phyloP scores from a whole-genome alignment of 1,284 basidiomycete genomes.

The Fistulina hepatica region DNA sequence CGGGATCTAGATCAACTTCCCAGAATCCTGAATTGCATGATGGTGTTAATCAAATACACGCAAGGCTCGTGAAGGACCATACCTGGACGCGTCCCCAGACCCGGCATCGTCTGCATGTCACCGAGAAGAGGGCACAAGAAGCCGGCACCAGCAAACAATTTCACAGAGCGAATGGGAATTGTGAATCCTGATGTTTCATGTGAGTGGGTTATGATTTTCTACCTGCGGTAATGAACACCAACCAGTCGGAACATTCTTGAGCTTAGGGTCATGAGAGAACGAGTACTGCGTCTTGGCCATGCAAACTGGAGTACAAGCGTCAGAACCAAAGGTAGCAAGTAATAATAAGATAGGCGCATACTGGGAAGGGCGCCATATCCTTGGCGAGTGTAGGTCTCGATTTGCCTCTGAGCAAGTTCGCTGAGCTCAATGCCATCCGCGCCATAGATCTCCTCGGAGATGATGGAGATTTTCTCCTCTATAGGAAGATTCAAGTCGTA shows the following conservation, averaged over 20 bases:
- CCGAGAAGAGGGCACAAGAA: slow-evolving; percentile 94
- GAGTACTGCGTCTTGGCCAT: slow-evolving; percentile 99
- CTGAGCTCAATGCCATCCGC: slow-evolving; percentile 83
- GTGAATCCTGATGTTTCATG: slow-evolving; percentile 57
- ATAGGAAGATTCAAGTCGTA: slow-evolving; percentile 81
- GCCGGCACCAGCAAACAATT: slow-evolving; percentile 86
- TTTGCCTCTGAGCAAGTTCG: slow-evolving; percentile 74
- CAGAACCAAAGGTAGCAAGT: slow-evolving; percentile 5
- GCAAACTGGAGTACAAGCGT: slow-evolving; percentile 51
- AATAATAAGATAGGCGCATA: slow-evolving; percentile 28
- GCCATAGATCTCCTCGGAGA: slow-evolving; percentile 84
- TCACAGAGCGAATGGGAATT: slow-evolving; percentile 84
- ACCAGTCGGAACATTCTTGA: slow-evolving; percentile 80
- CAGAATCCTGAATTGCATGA: slow-evolving; percentile 48
- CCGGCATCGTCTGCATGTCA: slow-evolving; percentile 98
- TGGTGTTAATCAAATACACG: slow-evolving; percentile 21
- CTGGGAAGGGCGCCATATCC: slow-evolving; percentile 76
- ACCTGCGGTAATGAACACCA: slow-evolving; percentile 7
- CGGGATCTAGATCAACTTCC: slow-evolving; percentile 74
- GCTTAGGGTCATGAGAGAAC: slow-evolving; percentile 88
- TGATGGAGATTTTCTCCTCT: slow-evolving; percentile 79
- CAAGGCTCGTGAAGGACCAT: slow-evolving; percentile 14
- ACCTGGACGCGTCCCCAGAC: slow-evolving; percentile 88
- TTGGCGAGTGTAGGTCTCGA: slow-evolving; percentile 88
- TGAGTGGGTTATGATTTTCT: slow-evolving; percentile 4